Evolutionary conservation across 1,139 yeast species (phyloP).

Genomic region (Lodderomyces oxycetoniae): DNA sequence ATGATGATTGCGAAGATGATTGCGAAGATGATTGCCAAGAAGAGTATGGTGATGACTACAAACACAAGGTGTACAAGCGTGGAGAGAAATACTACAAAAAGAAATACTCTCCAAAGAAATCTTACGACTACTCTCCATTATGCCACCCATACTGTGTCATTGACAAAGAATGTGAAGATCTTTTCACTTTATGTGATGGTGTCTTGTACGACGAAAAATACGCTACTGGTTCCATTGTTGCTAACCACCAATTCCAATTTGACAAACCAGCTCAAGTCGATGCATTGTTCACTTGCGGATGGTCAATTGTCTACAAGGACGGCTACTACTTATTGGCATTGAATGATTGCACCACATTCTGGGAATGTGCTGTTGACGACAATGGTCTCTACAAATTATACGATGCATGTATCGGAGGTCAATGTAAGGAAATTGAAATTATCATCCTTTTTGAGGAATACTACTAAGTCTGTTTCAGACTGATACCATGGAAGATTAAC

Average conservation of each 20-base stretch:
- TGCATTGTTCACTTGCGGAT: conserved; percentile 10
- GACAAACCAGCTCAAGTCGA: conserved; percentile 44
- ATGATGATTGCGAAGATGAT: conserved; percentile 1
- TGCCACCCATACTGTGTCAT: conserved; percentile 4
- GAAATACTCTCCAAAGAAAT: neutral
- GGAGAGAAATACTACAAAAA: neutral
- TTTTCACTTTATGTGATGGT: conserved; percentile 46
- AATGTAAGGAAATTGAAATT: conserved; percentile 7
- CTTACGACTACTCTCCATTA: neutral
- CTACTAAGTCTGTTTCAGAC: too few relatives aligned
- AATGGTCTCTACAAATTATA: conserved; percentile 8
- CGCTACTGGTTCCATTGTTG: conserved; percentile 42
- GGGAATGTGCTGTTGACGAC: conserved; percentile 9
- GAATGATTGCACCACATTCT: conserved; percentile 9
- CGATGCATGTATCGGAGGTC: conserved; percentile 5
- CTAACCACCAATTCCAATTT: conserved; percentile 45
- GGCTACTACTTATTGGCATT: conserved; percentile 20
- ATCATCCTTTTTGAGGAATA: conserved; percentile 4
- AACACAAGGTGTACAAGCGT: neutral
- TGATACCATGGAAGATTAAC: too few relatives aligned
- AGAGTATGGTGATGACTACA: conserved; percentile 1
- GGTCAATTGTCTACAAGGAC: conserved; percentile 16
- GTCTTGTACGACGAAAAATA: conserved; percentile 33
- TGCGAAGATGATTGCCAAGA: conserved; percentile 2
- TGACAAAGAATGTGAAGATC: conserved; percentile 2